Evolutionary conservation across 2,329 filamentous ascomycete genomes (phyloP), one percentile per base, ranked within the genome.

Genomic region (Apiospora malaysiana): DNA sequence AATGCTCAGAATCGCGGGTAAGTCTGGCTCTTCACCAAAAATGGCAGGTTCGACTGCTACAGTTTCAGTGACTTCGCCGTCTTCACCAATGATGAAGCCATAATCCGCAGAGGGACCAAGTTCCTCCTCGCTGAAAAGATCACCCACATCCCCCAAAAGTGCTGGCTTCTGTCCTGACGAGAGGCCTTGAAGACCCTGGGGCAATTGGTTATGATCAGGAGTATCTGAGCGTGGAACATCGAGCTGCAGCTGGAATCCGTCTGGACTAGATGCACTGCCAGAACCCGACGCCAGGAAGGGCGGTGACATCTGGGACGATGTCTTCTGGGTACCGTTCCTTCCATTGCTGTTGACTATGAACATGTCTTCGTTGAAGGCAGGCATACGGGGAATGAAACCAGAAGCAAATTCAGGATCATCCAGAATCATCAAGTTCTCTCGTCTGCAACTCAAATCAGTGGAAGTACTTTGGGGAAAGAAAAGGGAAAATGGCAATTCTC

Each of bases 331-430:
- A 59, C 43, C 66, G 46, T 78, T 47, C 14, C 21, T 68, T 37
- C 43, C 43, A 46, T 45, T 46, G n/a, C 66, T 74, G 47, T 73
- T 78, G 46, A 43, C 81, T 21, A 90, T 5, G 4, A 77, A 70
- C 46, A 73, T 77, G 68, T 89, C 85, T 40, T 89, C 78, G 43
- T 91, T 85, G 70, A 92, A 84, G 0, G 87, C 83, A 1, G 91
- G 89, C 37, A 94, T 83, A 45, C 85, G 83, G 45, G 90, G 85
- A 59, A 68, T 40, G 47, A 56, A 49, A 21, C 92, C 89, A 0
- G 92, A 90, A 12, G 93, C 82, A 78, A 98, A 98, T 56, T 89
- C 87, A 0, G 94, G 94, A 77, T 98, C 95, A 76, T 98, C 94
- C 69, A 89, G 85, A 1, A 98, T 85, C 3, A 94, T 84, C 70